These are phyloP conservation scores for Alternaria incomplexa DNA, from an alignment of 2,329 filamentous ascomycete genomes.

Conservation along the genomic window DNA sequence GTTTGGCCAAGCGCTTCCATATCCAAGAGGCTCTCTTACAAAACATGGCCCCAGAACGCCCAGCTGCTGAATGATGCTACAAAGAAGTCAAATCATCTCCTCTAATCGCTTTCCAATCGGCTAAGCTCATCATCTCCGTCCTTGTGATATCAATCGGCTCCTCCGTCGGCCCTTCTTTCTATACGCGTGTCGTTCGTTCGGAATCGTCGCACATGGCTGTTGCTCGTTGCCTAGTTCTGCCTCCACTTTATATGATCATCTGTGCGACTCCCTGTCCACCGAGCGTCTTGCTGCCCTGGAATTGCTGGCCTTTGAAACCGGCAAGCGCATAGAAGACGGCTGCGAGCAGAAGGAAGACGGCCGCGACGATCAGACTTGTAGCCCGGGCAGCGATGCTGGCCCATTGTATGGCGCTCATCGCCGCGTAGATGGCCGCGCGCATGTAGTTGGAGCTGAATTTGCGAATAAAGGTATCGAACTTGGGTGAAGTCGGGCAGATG, in stretches of 20 bases:
- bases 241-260: constrained; percentile 76
- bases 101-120: constrained; percentile 1
- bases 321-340: constrained; percentile 81
- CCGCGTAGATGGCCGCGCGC: constrained; percentile 83
- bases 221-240: background rate
- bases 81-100: constrained; percentile 17
- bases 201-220: background rate
- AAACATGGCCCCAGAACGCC: constrained; percentile 33
- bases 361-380: constrained; percentile 84
- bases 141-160: background rate
- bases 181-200: constrained; percentile 1
- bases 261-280: constrained; percentile 93
- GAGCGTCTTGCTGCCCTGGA: constrained; percentile 93
- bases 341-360: constrained; percentile 78
- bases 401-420: constrained; percentile 85
- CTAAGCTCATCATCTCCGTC: background rate
- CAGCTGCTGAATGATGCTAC: constrained; percentile 37
- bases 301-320: constrained; percentile 81
- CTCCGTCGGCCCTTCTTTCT: background rate
- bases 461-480: constrained; percentile 89
- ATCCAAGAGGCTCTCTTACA: constrained; percentile 3
- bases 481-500: constrained; percentile 92
- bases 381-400: constrained; percentile 70
- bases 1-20: constrained; percentile 5
- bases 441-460: constrained; percentile 96